These are phyloP conservation scores for Tylopilus plumbeoviolaceoides DNA, from an alignment of 768 basidiomycete species.

Conservation along the genomic window DNA sequence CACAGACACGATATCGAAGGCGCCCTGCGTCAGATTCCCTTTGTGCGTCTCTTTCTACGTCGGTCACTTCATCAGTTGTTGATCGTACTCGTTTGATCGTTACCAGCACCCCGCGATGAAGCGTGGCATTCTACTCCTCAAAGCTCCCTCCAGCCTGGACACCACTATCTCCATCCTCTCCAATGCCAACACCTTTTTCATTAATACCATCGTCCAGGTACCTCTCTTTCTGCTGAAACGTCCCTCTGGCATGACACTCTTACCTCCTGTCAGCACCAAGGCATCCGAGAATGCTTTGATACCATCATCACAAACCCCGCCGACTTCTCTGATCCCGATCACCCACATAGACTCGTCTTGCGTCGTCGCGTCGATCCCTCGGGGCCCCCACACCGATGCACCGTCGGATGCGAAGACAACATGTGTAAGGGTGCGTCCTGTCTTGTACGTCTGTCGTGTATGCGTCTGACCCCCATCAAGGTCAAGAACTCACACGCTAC, in stretches of 20 bases:
- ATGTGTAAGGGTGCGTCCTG: slow-evolving; percentile 86
- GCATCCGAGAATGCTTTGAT: slow-evolving; percentile 66
- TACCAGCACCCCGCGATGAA: slow-evolving; percentile 93
- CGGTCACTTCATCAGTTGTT: background rate
- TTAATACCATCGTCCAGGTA: slow-evolving; percentile 84
- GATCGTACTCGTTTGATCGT: background rate
- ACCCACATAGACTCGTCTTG: slow-evolving; percentile 66
- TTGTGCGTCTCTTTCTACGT: slow-evolving; percentile 48
- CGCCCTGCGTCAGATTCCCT: slow-evolving; percentile 78
- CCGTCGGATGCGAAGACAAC: slow-evolving; percentile 87
- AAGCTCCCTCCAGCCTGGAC: slow-evolving; percentile 52
- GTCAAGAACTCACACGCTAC: slow-evolving; percentile 89
- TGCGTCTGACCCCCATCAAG: slow-evolving; percentile 35
- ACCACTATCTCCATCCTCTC: slow-evolving; percentile 88
- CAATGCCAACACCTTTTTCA: slow-evolving; percentile 91
- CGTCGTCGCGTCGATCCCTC: slow-evolving; percentile 70
- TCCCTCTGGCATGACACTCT: background rate
- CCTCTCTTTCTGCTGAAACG: background rate
- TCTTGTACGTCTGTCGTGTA: background rate
- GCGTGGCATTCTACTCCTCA: slow-evolving; percentile 77
- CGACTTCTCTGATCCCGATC: slow-evolving; percentile 61
- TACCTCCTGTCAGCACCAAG: slow-evolving; percentile 44
- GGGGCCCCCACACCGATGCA: slow-evolving; percentile 79
- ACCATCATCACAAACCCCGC: slow-evolving; percentile 94
- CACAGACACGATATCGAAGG: slow-evolving; percentile 72